phyloP scores from a whole-genome alignment of 179 eudicot genomes.

The Spinacia oleracea region DNA sequence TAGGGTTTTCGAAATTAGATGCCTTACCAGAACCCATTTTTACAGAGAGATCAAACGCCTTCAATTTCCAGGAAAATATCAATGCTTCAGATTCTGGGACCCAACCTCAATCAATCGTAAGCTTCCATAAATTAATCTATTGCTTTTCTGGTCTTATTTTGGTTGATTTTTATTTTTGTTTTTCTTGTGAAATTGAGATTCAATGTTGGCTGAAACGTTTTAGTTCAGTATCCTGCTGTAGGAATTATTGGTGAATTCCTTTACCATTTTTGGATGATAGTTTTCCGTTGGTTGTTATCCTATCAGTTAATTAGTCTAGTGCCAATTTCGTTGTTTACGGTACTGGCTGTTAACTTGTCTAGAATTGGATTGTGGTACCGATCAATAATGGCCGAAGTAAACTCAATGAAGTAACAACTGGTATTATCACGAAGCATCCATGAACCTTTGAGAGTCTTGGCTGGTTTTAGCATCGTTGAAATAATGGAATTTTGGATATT shows the following conservation, averaged over 20 bases:
- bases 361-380: neutral
- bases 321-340: too few species aligned
- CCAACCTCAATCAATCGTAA: slow-evolving; percentile 26
- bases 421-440: neutral
- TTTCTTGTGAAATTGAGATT: neutral
- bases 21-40: slow-evolving; percentile 5
- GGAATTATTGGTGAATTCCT: neutral
- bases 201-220: neutral
- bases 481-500: neutral
- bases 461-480: neutral
- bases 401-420: slow-evolving; percentile 10
- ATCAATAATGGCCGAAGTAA: neutral
- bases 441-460: too few species aligned
- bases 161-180: neutral
- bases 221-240: neutral
- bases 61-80: neutral
- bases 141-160: neutral
- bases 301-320: too few species aligned
- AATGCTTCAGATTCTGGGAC: slow-evolving; percentile 4
- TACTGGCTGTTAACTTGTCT: too few species aligned
- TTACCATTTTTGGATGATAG: slow-evolving; percentile 14
- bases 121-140: neutral
- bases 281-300: neutral
- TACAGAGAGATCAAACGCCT: neutral
- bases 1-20: neutral